Evolutionary conservation across 2,329 filamentous ascomycete genomes (phyloP).

Genomic region (Colletotrichum chrysophilum): DNA sequence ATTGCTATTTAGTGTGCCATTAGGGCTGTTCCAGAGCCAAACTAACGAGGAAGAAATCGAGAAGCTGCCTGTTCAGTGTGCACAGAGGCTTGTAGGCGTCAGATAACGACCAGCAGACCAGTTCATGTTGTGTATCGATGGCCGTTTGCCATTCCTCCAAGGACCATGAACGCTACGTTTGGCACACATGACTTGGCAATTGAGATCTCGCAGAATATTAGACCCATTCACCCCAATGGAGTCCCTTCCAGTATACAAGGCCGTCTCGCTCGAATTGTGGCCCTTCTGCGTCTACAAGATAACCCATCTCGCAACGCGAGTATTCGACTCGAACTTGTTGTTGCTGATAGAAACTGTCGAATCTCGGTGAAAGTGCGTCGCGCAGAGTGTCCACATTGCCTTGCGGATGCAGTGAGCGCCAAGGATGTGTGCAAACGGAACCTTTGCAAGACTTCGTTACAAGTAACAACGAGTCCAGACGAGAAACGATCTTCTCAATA

Average conservation of each 20-base stretch:
- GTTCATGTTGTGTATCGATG: neutral
- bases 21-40: neutral
- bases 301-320: conserved; percentile 57
- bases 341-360: conserved; percentile 55
- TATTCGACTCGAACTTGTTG: conserved; percentile 53
- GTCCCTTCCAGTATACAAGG: conserved; percentile 19
- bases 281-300: conserved; percentile 61
- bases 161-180: neutral
- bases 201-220: neutral
- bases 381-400: conserved; percentile 53
- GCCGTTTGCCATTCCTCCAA: neutral
- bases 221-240: neutral
- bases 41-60: neutral
- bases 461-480: conserved; percentile 61
- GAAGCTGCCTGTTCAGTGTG: neutral
- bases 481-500: conserved; percentile 44
- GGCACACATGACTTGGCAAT: neutral
- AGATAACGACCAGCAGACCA: neutral
- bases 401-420: conserved; percentile 57
- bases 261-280: conserved; percentile 40
- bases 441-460: conserved; percentile 64
- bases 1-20: neutral
- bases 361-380: conserved; percentile 51
- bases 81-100: neutral
- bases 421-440: conserved; percentile 54